Conservation (phyloP, 2,329 filamentous ascomycete species). For the Albifimbria verrucaria region DNA sequence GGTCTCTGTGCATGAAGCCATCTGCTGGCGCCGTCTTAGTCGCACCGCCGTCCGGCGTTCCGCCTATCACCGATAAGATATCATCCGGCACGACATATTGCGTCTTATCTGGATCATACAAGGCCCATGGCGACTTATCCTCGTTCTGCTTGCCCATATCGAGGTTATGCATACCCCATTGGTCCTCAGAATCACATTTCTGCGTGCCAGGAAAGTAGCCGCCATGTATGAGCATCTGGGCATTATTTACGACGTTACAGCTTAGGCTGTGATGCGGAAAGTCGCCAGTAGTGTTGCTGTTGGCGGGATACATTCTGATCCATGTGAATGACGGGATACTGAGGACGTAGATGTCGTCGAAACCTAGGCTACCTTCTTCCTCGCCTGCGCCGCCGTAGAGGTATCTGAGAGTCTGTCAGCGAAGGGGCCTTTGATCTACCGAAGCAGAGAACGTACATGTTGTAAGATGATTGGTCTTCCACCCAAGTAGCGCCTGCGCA, state of each 20-base stretch:
- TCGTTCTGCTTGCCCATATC: conserved; percentile 50
- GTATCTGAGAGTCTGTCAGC: conserved; percentile 40
- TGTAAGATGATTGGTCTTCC: conserved; percentile 58
- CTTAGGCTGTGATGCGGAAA: conserved; percentile 52
- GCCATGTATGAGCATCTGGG: conserved; percentile 62
- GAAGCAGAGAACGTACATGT: conserved; percentile 46
- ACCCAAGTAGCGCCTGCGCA: conserved; percentile 60
- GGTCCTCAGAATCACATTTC: conserved; percentile 47
- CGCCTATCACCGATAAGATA: conserved; percentile 47
- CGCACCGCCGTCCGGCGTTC: conserved; percentile 47
- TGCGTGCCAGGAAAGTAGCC: conserved; percentile 50
- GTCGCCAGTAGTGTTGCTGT: conserved; percentile 32
- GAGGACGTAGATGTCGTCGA: conserved; percentile 59
- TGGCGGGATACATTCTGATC: conserved; percentile 50
- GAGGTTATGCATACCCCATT: conserved; percentile 56
- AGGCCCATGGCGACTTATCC: conserved; percentile 44
- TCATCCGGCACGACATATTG: conserved; percentile 50
- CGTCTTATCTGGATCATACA: conserved; percentile 45
- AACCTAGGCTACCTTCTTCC: conserved; percentile 42
- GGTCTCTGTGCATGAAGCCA: conserved; percentile 49
- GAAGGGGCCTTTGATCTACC: not conserved
- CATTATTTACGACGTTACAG: conserved; percentile 51
- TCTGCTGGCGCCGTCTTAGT: conserved; percentile 44
- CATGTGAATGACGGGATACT: conserved; percentile 60
- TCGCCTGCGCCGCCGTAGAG: conserved; percentile 57